Evolutionary conservation across 2,329 filamentous ascomycete genomes (phyloP).

Genomic region (Botrytis fragariae): DNA sequence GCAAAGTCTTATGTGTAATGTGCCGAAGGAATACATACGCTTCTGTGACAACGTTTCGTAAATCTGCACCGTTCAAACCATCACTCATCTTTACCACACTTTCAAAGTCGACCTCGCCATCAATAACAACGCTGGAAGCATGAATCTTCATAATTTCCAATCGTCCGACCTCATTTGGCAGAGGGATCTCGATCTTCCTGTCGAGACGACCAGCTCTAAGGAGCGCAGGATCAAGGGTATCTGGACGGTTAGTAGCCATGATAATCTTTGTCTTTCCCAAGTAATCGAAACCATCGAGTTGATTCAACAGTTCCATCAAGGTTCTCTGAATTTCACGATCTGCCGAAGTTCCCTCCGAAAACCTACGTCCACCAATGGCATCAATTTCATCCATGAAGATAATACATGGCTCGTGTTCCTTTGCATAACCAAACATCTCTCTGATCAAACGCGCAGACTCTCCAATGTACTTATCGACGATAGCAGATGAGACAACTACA

Average conservation of each 20-base stretch:
- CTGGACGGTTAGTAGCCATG: conserved; percentile 98
- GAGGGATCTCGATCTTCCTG: conserved; percentile 94
- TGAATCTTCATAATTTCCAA: conserved; percentile 99
- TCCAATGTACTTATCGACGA: conserved; percentile 99
- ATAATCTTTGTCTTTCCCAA: conserved; percentile 99
- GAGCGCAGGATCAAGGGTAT: conserved; percentile 90
- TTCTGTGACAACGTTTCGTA: conserved; percentile 97
- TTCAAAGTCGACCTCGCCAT: conserved; percentile 97
- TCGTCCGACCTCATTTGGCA: conserved; percentile 94
- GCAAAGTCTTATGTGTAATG: conserved; percentile 16
- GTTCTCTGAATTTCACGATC: conserved; percentile 98
- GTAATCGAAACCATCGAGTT: conserved; percentile 98
- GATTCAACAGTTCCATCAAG: conserved; percentile 97
- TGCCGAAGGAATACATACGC: conserved; percentile 62
- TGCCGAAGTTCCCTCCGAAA: conserved; percentile 95
- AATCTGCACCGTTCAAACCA: conserved; percentile 92
- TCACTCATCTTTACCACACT: conserved; percentile 99
- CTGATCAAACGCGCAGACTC: conserved; percentile 95
- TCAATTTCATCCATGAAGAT: conserved; percentile 99
- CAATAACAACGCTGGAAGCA: conserved; percentile 76
- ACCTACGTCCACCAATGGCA: conserved; percentile 92
- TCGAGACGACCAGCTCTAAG: conserved; percentile 91
- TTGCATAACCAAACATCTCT: conserved; percentile 99
- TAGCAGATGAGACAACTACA: conserved; percentile 92
- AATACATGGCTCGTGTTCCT: conserved; percentile 98